Conservation (phyloP, 768 basidiomycete genomes). For the Gelatoporia subvermispora region DNA sequence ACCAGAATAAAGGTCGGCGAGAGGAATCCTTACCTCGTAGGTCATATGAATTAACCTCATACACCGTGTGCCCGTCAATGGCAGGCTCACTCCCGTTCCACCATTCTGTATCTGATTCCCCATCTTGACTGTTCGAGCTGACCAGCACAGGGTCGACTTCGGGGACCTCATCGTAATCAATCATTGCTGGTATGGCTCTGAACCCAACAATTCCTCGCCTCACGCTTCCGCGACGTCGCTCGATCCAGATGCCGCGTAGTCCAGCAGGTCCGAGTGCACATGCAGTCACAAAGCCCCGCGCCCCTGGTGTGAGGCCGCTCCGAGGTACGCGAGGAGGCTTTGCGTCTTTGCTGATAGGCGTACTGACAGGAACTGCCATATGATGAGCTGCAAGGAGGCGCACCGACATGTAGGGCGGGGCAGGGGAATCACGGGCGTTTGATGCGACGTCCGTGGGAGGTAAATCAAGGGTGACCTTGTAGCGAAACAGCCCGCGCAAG, state of each 20-base stretch:
- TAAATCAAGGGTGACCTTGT: slow-evolving; percentile 29
- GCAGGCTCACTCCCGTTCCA: not conserved
- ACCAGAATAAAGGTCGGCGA: not conserved
- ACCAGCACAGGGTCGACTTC: not conserved
- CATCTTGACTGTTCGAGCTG: not conserved
- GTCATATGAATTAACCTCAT: slow-evolving; percentile 26
- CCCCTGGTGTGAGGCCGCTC: slow-evolving; percentile 17
- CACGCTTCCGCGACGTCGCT: slow-evolving; percentile 40
- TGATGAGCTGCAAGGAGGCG: slow-evolving; percentile 39
- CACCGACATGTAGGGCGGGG: slow-evolving; percentile 33
- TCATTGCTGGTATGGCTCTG: slow-evolving; percentile 5
- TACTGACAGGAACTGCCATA: slow-evolving; percentile 25
- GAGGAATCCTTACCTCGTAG: slow-evolving; percentile 19
- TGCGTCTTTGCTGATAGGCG: too few species aligned
- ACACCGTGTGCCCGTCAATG: slow-evolving; percentile 19
- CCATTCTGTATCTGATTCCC: not conserved
- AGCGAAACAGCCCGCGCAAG: slow-evolving; percentile 49
- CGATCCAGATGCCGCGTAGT: slow-evolving; percentile 52
- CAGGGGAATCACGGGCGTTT: not conserved
- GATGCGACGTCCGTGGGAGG: slow-evolving; percentile 1
- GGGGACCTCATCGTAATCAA: not conserved
- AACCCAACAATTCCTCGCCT: slow-evolving; percentile 44
- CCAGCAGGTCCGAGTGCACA: slow-evolving; percentile 44
- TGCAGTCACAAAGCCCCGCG: slow-evolving; percentile 46
- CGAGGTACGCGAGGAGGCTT: slow-evolving; percentile 9